A percentile compares a stretch with the other conserved stretches of the same genome.
Conservation (phyloP, 75 land plant genomes). For the Selaginella moellendorffii region DNA sequence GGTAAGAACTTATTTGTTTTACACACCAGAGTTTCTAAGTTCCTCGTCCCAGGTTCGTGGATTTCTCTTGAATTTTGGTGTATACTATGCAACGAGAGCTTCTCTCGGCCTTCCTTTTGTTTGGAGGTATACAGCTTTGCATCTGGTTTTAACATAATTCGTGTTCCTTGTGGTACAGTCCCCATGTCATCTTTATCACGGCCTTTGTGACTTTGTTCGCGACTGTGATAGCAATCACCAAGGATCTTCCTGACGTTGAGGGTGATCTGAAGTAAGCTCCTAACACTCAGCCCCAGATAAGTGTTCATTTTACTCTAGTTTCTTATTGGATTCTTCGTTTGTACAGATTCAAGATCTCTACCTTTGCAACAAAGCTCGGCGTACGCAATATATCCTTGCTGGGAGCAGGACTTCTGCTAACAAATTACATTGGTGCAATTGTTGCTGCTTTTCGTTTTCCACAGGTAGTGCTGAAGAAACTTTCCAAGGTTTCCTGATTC, state of each 20-base stretch:
- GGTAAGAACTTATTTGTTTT: constrained; percentile 24
- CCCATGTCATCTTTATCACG: constrained; percentile 83
- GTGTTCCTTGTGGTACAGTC: constrained; percentile 37
- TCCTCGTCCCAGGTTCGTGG: constrained; percentile 56
- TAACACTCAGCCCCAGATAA: background rate
- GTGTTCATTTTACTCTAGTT: no score
- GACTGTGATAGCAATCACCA: constrained; percentile 90
- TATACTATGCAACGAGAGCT: constrained; percentile 93
- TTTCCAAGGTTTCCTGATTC: background rate
- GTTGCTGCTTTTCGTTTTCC: constrained; percentile 66
- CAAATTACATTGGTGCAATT: constrained; percentile 71
- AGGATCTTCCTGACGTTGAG: constrained; percentile 95
- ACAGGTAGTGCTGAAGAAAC: constrained; percentile 28
- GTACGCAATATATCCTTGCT: constrained; percentile 84
- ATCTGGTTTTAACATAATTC: background rate
- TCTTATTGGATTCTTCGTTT: background rate
- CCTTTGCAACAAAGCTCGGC: constrained; percentile 90
- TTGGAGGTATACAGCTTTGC: constrained; percentile 50
- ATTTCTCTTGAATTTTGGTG: constrained; percentile 93
- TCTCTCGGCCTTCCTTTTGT: constrained; percentile 67
- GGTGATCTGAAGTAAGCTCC: constrained; percentile 82
- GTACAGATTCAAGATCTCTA: constrained; percentile 71
- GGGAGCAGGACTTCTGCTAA: constrained; percentile 67
- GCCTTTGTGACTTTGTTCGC: constrained; percentile 88
- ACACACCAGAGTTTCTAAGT: background rate